Evolutionary conservation across 176 grass and related monocot species (phyloP).

Genomic region (Tillandsia fasciculata): DNA sequence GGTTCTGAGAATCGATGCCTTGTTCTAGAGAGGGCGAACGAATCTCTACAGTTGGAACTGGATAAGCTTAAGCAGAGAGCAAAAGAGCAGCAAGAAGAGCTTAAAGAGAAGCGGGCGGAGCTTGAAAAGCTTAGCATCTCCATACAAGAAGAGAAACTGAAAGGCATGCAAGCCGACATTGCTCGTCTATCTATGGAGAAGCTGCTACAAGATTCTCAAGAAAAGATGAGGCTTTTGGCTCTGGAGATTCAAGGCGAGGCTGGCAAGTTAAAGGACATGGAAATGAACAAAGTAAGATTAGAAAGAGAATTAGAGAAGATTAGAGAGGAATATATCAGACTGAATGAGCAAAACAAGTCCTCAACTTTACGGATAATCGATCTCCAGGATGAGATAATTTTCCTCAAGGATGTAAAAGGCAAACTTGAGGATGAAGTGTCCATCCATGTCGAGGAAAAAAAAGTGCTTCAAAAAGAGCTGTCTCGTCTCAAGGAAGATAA

Average conservation of each 20-base stretch:
- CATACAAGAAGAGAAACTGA: slow-evolving; percentile 67
- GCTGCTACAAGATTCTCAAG: slow-evolving; percentile 47
- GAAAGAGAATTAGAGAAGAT: slow-evolving; percentile 30
- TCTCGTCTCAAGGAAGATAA: slow-evolving; percentile 55
- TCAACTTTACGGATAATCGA: slow-evolving; percentile 53
- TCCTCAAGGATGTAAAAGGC: slow-evolving; percentile 46
- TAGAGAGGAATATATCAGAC: slow-evolving; percentile 55
- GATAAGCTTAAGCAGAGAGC: slow-evolving; percentile 49
- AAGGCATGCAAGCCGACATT: slow-evolving; percentile 75
- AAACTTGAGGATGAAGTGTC: slow-evolving; percentile 63
- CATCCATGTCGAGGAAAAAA: slow-evolving; percentile 55
- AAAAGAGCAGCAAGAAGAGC: slow-evolving; percentile 5
- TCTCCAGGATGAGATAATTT: slow-evolving; percentile 87
- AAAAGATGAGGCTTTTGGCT: slow-evolving; percentile 51
- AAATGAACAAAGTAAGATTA: slow-evolving; percentile 9
- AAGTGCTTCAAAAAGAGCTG: slow-evolving; percentile 53
- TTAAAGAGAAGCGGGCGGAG: slow-evolving; percentile 54
- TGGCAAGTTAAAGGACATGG: slow-evolving; percentile 20
- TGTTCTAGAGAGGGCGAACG: slow-evolving; percentile 51
- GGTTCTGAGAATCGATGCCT: slow-evolving; percentile 44
- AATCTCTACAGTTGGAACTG: slow-evolving; percentile 49
- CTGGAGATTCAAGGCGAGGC: slow-evolving; percentile 33
- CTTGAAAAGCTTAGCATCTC: slow-evolving; percentile 64
- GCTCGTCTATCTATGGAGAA: slow-evolving; percentile 50
- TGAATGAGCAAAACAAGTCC: slow-evolving; percentile 61